Evolutionary conservation across 2,329 filamentous ascomycete species (phyloP), one percentile per base, ranked within the genome.

Genomic region (Pseudopithomyces chartarum): DNA sequence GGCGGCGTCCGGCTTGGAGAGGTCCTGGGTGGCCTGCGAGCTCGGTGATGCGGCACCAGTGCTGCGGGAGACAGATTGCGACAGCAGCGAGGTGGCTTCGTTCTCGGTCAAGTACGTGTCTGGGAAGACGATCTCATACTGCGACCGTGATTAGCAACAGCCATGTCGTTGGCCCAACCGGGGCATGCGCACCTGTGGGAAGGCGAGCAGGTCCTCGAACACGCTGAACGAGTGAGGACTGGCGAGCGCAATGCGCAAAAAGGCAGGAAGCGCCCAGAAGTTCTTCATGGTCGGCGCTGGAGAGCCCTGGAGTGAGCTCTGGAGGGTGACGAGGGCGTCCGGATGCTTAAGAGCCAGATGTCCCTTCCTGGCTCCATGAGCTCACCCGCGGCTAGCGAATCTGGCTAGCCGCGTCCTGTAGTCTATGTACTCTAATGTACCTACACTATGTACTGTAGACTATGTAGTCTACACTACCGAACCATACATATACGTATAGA

Each of bases 121-220:
- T 7, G 88, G 85, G 73, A 94, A 93, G 36, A 89, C 78, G 26
- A 97, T 83, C 70, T 95, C 89, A 71, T 90, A 97, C 89, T 97
- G 73, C 36, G 26, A 5, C 13, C 26, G 23, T 45, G 40, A 46
- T 54, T 36, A 55, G 62, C 54, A 69, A 62, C 56, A 55, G 54
- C 22, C 32, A 34, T 17, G 3, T 17, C 19, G 1, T 15, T 11
- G 19, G 19, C 13, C n/a, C 29, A 19, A 36, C 48, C 56, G 50
- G 60, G 59, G 45, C 13, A 53, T 33, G 39, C 81, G 61, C 81
- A 94, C 91, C 84, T 95, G 91, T 11, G 93, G 93, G 76, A 90
- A 92, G 17, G 92, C 92, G 55, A 96, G 83, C 50, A 97, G 76
- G 73, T 97, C 93, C 71, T 96, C 91, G 69, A 95, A 88, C 55